Evolutionary conservation across 352 stramenopile species (phyloP).

Genomic region (Phytophthora citrophthora): DNA sequence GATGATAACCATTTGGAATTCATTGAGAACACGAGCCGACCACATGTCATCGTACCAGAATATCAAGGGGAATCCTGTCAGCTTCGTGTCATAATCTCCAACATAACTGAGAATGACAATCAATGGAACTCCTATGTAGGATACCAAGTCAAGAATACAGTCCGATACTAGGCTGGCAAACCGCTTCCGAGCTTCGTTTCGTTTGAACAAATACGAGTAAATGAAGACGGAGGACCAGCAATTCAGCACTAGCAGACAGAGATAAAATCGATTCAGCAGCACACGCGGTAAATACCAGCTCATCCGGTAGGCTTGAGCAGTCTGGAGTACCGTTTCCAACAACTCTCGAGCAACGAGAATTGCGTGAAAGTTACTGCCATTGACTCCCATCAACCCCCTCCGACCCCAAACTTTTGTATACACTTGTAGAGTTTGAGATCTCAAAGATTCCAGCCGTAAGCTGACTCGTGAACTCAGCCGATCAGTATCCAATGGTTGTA

Average conservation of each 20-base stretch:
- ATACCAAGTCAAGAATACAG: constrained; percentile 38
- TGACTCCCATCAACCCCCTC: constrained; percentile 22
- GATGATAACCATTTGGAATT: constrained; percentile 41
- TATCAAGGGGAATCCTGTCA: constrained; percentile 21
- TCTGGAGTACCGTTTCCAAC: constrained; percentile 36
- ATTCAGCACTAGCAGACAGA: constrained; percentile 31
- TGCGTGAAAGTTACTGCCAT: constrained; percentile 26
- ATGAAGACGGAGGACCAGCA: constrained; percentile 36
- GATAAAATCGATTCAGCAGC: constrained; percentile 35
- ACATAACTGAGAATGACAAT: constrained; percentile 32
- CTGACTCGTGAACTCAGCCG: neutral
- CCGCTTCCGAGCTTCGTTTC: constrained; percentile 22
- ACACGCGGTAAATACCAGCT: constrained; percentile 28
- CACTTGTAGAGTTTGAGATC: neutral
- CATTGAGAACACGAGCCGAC: constrained; percentile 26
- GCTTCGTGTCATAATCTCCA: constrained; percentile 17
- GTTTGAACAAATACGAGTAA: constrained; percentile 13
- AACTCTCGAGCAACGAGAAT: constrained; percentile 29
- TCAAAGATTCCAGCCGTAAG: neutral
- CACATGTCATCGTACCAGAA: constrained; percentile 43
- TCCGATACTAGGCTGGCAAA: constrained; percentile 41
- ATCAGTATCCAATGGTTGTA: neutral
- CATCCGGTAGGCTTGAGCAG: constrained; percentile 43
- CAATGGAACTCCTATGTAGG: constrained; percentile 28
- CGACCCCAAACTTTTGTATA: constrained; percentile 18